Evolutionary conservation across 1,284 basidiomycete species (phyloP).

Genomic region (Veloporphyrellus conicus): DNA sequence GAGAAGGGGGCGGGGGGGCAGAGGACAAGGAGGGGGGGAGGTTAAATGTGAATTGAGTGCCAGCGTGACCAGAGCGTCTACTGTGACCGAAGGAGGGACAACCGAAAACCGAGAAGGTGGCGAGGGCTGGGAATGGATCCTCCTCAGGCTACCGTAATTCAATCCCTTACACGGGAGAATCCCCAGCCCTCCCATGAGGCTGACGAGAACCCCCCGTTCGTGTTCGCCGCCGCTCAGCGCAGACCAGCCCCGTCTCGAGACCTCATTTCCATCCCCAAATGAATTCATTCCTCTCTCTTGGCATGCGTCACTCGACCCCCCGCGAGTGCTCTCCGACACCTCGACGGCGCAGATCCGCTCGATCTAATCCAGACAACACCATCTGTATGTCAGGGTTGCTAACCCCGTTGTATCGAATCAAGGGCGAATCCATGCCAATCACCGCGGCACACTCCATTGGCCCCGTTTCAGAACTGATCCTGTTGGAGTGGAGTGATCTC

Average conservation of each 20-base stretch:
- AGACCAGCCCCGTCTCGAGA: no score
- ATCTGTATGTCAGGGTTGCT: no score
- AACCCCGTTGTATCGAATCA: background rate
- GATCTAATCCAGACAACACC: background rate
- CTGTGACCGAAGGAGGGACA: constrained; percentile 6
- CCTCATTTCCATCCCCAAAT: background rate
- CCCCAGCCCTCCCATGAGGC: constrained; percentile 29
- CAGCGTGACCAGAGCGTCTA: constrained; percentile 12
- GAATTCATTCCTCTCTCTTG: no score
- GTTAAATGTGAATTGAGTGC: constrained; percentile 7
- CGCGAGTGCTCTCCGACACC: no score
- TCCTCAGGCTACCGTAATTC: constrained; percentile 1
- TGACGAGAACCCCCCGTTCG: constrained; percentile 9
- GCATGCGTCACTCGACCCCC: no score
- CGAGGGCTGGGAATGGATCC: background rate
- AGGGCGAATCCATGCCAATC: background rate
- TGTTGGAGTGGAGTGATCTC: no score
- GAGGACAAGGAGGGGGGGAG: background rate
- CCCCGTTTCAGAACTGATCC: no score
- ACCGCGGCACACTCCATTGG: background rate
- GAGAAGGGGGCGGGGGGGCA: no score
- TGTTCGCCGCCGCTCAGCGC: constrained; percentile 4
- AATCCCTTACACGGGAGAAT: background rate
- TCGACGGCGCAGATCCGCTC: no score
- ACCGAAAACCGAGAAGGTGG: constrained; percentile 12